Evolutionary conservation across 495 filamentous ascomycete species (phyloP).

Genomic region (Articulospora tetracladia): DNA sequence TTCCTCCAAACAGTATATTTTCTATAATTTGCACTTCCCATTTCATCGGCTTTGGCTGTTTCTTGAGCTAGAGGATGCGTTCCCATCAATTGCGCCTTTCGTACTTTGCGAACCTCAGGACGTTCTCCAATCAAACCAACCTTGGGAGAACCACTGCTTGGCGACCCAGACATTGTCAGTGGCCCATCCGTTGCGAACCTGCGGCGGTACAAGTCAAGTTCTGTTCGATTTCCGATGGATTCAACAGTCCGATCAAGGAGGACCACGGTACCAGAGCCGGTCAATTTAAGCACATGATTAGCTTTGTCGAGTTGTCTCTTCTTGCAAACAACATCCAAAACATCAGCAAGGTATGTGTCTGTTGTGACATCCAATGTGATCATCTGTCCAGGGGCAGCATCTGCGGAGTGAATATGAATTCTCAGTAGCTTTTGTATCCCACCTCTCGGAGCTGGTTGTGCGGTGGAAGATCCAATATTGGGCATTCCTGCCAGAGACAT

Average conservation of each 20-base stretch:
- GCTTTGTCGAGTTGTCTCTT: slow-evolving; percentile 87
- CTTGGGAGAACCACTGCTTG: slow-evolving; percentile 72
- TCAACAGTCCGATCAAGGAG: slow-evolving; percentile 82
- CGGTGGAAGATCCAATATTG: slow-evolving; percentile 36
- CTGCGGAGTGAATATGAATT: slow-evolving; percentile 72
- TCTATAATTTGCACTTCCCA: slow-evolving; percentile 60
- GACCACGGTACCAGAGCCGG: slow-evolving; percentile 77
- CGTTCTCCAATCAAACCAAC: slow-evolving; percentile 62
- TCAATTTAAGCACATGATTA: slow-evolving; percentile 83
- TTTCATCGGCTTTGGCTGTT: slow-evolving; percentile 61
- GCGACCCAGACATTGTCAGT: slow-evolving; percentile 71
- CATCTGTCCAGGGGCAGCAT: slow-evolving; percentile 55
- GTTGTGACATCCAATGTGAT: slow-evolving; percentile 81
- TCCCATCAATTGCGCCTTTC: slow-evolving; percentile 59
- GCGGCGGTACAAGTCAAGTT: slow-evolving; percentile 84
- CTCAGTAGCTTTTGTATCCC: slow-evolving; percentile 83
- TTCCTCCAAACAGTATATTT: slow-evolving; percentile 92
- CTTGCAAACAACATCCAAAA: slow-evolving; percentile 86
- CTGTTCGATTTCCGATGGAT: slow-evolving; percentile 75
- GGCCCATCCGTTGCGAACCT: slow-evolving; percentile 79
- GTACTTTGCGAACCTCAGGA: slow-evolving; percentile 56
- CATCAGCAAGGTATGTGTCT: slow-evolving; percentile 91
- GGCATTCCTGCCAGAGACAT: slow-evolving; percentile 62
- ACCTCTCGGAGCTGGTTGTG: slow-evolving; percentile 59
- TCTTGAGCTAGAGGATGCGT: slow-evolving; percentile 76